These are phyloP conservation scores for Backusella circina DNA, from an alignment of 192 early-diverging fungal species.

Conservation along the genomic window DNA sequence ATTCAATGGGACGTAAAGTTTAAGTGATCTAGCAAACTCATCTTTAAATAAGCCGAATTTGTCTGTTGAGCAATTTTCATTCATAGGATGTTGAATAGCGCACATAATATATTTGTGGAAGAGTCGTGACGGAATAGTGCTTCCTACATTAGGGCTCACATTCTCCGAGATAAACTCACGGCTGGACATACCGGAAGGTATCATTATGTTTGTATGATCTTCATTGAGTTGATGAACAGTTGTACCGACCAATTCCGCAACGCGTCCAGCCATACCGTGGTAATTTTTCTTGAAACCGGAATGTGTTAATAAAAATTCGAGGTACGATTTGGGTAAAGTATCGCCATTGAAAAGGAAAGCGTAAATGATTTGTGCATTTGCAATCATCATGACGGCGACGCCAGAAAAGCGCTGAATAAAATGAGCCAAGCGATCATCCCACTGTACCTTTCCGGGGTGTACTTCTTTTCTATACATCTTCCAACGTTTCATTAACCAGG, in stretches of 20 bases:
- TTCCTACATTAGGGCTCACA: conserved; percentile 49
- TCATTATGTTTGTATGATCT: conserved; percentile 24
- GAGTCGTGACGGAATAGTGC: conserved; percentile 34
- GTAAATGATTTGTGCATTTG: conserved; percentile 46
- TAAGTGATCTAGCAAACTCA: conserved; percentile 51
- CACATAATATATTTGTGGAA: conserved; percentile 56
- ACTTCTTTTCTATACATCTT: conserved; percentile 31
- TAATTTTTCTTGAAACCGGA: conserved; percentile 40
- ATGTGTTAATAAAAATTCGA: conserved; percentile 49
- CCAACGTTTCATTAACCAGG: conserved; percentile 63
- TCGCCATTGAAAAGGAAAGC: conserved; percentile 52
- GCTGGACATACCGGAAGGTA: conserved; percentile 48
- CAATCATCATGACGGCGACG: conserved; percentile 45
- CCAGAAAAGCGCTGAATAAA: conserved; percentile 36
- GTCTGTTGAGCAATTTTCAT: conserved; percentile 43
- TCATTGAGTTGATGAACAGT: conserved; percentile 21
- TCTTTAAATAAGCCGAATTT: conserved; percentile 37
- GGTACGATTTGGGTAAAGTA: conserved; percentile 55
- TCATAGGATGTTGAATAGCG: conserved; percentile 58
- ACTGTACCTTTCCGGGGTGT: conserved; percentile 21
- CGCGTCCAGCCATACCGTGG: conserved; percentile 41
- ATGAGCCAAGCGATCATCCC: conserved; percentile 47
- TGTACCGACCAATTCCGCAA: conserved; percentile 27
- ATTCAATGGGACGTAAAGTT: conserved; percentile 64
- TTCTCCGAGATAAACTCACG: conserved; percentile 49